phyloP scores from a whole-genome alignment of 2,329 filamentous ascomycete species.

The Paraphoma chrysanthemicola region DNA sequence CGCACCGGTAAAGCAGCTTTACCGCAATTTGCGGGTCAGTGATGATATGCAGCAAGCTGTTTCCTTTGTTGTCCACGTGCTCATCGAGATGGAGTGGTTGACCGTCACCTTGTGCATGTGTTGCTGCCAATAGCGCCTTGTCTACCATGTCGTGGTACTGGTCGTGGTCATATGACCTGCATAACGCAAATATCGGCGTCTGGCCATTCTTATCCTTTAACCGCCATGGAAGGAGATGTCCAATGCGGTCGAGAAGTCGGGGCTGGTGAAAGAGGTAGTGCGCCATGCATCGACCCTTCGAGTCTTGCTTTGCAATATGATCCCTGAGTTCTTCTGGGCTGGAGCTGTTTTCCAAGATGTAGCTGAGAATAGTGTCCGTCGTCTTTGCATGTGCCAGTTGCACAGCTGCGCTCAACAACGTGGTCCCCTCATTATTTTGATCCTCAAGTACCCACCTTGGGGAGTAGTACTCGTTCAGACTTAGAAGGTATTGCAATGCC shows the following conservation, averaged over 20 bases:
- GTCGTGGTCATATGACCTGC: constrained; percentile 91
- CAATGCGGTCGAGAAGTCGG: constrained; percentile 77
- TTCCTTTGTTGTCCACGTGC: constrained; percentile 90
- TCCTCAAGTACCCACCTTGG: constrained; percentile 77
- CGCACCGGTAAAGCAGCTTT: constrained; percentile 80
- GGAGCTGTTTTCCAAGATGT: constrained; percentile 64
- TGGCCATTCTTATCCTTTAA: constrained; percentile 95
- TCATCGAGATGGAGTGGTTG: constrained; percentile 88
- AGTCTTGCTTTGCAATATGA: constrained; percentile 81
- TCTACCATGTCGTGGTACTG: constrained; percentile 89
- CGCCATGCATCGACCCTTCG: constrained; percentile 85
- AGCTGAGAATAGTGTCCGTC: constrained; percentile 77
- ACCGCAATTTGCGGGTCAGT: constrained; percentile 81
- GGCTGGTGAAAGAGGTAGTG: constrained; percentile 97
- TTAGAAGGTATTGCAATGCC: constrained; percentile 80
- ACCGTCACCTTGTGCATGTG: constrained; percentile 75
- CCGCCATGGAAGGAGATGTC: constrained; percentile 81
- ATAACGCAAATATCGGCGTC: constrained; percentile 95
- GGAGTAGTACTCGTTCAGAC: constrained; percentile 77
- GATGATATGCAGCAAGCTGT: constrained; percentile 94
- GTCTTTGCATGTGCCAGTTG: constrained; percentile 80
- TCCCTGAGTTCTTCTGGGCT: constrained; percentile 63
- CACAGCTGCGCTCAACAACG: constrained; percentile 85
- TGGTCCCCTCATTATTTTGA: constrained; percentile 87
- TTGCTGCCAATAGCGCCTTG: constrained; percentile 77